A percentile compares a stretch with the other conserved stretches of the same genome.
These are phyloP conservation scores for Oidiodendron maius DNA, from an alignment of 495 filamentous ascomycete genomes.

Conservation along the genomic window DNA sequence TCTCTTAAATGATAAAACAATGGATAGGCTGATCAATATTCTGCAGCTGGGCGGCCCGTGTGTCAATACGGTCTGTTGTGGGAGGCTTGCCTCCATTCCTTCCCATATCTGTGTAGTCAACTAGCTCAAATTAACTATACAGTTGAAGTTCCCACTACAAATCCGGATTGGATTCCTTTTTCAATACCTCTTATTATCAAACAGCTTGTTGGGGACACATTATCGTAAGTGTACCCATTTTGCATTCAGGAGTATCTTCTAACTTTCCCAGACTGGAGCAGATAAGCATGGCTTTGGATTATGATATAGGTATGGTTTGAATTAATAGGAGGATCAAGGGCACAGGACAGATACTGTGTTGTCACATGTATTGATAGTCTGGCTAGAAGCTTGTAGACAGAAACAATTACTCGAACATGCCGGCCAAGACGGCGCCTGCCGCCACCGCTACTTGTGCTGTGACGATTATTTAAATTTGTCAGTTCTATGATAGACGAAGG, in stretches of 20 bases:
- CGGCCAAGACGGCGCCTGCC: no score
- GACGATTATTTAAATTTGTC: no score
- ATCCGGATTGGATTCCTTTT: slow-evolving; percentile 3
- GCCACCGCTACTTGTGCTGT: no score
- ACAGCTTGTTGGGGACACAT: slow-evolving; percentile 5
- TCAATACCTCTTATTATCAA: slow-evolving; percentile 6
- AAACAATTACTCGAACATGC: no score
- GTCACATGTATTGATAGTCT: no score
- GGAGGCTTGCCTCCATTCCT: slow-evolving; percentile 3
- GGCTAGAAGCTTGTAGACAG: no score
- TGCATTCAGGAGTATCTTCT: neutral
- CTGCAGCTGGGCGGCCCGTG: slow-evolving; percentile 1
- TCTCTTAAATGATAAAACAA: no score
- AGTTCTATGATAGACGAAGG: no score
- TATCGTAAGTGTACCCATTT: slow-evolving; percentile 2
- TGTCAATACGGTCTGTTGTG: slow-evolving; percentile 6
- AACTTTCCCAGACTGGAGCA: neutral
- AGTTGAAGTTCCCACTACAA: neutral
- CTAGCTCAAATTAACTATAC: neutral
- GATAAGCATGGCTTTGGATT: neutral
- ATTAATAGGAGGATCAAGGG: no score
- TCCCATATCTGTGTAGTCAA: neutral
- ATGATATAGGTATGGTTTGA: neutral
- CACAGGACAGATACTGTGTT: no score
- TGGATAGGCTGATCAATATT: neutral